Evolutionary conservation across 495 filamentous ascomycete species (phyloP).

Genomic region (Halenospora varia): DNA sequence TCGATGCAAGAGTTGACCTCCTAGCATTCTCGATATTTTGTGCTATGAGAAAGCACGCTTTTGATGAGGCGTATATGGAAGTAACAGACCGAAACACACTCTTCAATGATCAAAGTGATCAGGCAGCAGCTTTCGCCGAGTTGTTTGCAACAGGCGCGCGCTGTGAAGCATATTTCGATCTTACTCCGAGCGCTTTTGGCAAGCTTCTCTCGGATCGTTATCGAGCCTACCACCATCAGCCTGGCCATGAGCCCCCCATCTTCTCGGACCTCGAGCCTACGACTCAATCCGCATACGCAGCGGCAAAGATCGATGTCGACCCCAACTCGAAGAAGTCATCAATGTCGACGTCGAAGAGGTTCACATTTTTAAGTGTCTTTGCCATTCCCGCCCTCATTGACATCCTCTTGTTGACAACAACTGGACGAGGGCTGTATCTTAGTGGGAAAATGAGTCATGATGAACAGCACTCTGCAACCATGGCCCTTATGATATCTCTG

Average conservation of each 20-base stretch:
- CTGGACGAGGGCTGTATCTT: constrained; percentile 54
- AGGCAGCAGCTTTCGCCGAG: constrained; percentile 58
- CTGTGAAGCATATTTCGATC: constrained; percentile 57
- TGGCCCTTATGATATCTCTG: constrained; percentile 53
- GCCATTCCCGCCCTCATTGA: constrained; percentile 58
- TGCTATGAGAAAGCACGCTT: constrained; percentile 48
- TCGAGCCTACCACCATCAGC: constrained; percentile 47
- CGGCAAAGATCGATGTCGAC: constrained; percentile 53
- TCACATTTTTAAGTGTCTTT: constrained; percentile 58
- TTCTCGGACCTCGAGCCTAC: constrained; percentile 32
- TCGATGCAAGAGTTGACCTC: constrained; percentile 48
- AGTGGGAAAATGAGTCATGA: constrained; percentile 46
- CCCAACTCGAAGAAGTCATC: constrained; percentile 40
- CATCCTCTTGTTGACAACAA: constrained; percentile 52
- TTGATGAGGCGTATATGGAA: constrained; percentile 58
- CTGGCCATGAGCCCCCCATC: constrained; percentile 44
- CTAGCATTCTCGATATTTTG: constrained; percentile 52
- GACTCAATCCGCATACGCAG: constrained; percentile 33
- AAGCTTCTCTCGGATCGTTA: constrained; percentile 51
- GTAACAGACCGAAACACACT: constrained; percentile 56
- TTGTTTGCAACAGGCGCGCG: constrained; percentile 57
- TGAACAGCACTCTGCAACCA: constrained; percentile 50
- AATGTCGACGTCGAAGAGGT: constrained; percentile 45
- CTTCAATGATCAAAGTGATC: constrained; percentile 52
- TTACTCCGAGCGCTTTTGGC: constrained; percentile 49